Evolutionary conservation across 2,329 filamentous ascomycete genomes (phyloP), one percentile per base, ranked within the genome.

Genomic region (Aspergillus nomiae): DNA sequence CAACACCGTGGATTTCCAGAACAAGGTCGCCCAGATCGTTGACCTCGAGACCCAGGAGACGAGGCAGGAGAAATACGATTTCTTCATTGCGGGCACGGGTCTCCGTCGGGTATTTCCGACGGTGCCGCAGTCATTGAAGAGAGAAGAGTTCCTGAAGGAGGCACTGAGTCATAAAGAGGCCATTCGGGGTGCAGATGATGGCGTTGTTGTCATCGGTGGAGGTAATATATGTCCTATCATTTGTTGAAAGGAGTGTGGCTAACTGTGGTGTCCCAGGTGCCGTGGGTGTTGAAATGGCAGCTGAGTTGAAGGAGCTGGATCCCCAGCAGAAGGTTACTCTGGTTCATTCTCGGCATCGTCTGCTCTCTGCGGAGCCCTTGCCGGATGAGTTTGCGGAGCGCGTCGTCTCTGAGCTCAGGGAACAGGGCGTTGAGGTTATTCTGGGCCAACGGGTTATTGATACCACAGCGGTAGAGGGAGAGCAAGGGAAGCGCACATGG

Each of bases 201-300:
- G 73, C 0, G 66, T 93, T 1, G 85, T 91, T 0, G 83, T 94
- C 26, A 87, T 94, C n/a, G 91, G 91, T 21, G 91, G 91, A 66
- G 87, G 84, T 84, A 61, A 14, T 66, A 58, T 19, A 10, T 16
- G 6, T 10, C 32, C 16, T 1, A 8, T 28, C 4, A 30, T 0
- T 12, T 21, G 14, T n/a, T 3, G n/a, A 9, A 14, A 12, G 19
- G 11, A 48, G 21, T 45, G 9, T 26, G 14, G 14, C 26, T 56
- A 24, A 50, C 26, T 24, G 9, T 55, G 11, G 38, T 36, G 5
- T 1, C 24, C 51, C 61, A 86, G 84, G 90, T 56, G 92, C 91
- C 8, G 91, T 94, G 1, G 92, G 92, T 10, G 88, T 94, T 60
- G 91, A 94, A 74, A 92, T 94, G 84, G 90, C 92, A 0, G 87